Evolutionary conservation across 225 moss, liverwort and hornwort genomes (phyloP).

Genomic region (Climacium dendroides): DNA sequence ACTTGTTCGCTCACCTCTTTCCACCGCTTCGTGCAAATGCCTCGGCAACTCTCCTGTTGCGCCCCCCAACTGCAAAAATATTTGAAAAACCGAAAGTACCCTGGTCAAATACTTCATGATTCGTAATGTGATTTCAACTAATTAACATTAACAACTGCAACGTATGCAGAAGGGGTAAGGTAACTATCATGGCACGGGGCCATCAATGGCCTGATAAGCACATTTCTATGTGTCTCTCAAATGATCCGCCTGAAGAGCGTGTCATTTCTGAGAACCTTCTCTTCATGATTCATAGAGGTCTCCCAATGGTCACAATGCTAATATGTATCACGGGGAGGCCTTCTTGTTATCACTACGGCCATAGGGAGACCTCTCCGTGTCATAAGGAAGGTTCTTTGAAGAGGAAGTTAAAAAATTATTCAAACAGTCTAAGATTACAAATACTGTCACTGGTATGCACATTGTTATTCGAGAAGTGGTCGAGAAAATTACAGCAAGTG

Average conservation of each 20-base stretch:
- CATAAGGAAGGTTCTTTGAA: background rate
- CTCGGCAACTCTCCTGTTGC: conserved; percentile 59
- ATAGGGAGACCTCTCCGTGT: background rate
- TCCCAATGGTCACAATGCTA: background rate
- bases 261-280: background rate
- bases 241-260: background rate
- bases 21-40: conserved; percentile 53
- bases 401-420: background rate
- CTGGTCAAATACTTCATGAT: background rate
- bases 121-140: background rate
- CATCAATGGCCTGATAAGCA: background rate
- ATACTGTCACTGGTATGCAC: background rate
- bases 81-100: background rate
- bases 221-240: background rate
- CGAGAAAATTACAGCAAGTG: conserved; percentile 40
- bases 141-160: background rate
- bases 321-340: background rate
- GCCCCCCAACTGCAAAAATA: conserved; percentile 47
- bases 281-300: background rate
- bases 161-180: background rate
- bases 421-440: background rate
- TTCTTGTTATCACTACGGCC: background rate
- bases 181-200: background rate
- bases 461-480: background rate
- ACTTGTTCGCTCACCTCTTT: conserved; percentile 14